Base-by-base conservation (phyloP, 129 eudicot species). In the Deinandra increscens region DNA sequence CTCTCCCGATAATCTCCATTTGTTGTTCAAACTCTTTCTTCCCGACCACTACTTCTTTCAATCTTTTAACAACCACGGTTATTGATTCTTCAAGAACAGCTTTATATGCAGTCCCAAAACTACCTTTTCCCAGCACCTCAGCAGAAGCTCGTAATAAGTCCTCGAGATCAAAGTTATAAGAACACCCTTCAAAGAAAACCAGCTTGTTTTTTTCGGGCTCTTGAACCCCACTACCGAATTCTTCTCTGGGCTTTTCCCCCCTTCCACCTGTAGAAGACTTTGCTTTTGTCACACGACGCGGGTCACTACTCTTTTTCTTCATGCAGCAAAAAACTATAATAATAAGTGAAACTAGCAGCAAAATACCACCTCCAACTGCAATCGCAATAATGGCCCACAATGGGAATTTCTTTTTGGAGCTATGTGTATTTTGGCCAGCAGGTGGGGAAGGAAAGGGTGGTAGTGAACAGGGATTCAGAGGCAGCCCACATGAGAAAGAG, bases 221-320 rank as follows among this genome's bases (percentile, higher is more conserved):
- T 76, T 89, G 96, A 13, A 86, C 88, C 63, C 96, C 96, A 70
- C 96, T 89, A 29, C 93, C 88, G 60, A 89, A 89, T 77, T 84
- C 88, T 55, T 84, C 88, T 56, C 84, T 70, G 1, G 96, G 93
- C 65, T 89, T 86, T 73, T 89, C 96, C 70, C 89, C 80, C 84
- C 96, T 81, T 74, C 88, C 89, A 68, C 86, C 82, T 37, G 76
- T 78, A 7, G 93, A 70, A 45, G 93, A 66, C 75, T 89, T 84
- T 22, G 78, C 82, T 75, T 89, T 84, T 4, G 73, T 77, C 44
- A 75, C 84, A 42, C 72, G 69, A 15, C 66, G 64, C 45, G 77
- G 74, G n/a, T 86, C 93, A 13, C 82, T 49, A 41, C 68, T 50
- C 80, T 86, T 89, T 73, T 67, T 82, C 84, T 73, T 86, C 68